phyloP scores from a whole-genome alignment of 768 basidiomycete species.

The Serendipita sp. region DNA sequence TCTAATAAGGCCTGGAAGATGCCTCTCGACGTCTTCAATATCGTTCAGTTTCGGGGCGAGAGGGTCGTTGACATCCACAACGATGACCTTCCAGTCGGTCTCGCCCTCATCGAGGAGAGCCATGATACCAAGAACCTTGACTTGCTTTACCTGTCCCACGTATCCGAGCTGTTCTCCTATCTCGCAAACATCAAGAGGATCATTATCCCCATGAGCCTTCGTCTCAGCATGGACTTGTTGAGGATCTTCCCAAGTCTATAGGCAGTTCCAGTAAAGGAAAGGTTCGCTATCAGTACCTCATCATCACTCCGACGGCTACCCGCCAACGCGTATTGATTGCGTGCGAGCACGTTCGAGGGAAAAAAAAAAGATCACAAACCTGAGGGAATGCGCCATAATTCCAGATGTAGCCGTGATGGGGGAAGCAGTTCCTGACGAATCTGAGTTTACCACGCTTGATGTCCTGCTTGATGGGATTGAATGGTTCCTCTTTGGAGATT shows the following conservation, averaged over 20 bases:
- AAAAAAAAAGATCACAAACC: conserved; percentile 30
- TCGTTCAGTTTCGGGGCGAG: conserved; percentile 95
- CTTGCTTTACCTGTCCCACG: conserved; percentile 95
- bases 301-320: not conserved
- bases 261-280: not conserved
- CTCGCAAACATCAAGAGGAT: conserved; percentile 98
- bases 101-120: conserved; percentile 98
- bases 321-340: too few species aligned
- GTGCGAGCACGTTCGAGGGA: not conserved
- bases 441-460: conserved; percentile 93
- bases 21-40: conserved; percentile 96
- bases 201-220: conserved; percentile 97
- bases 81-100: conserved; percentile 99
- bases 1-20: conserved; percentile 89
- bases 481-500: conserved; percentile 93
- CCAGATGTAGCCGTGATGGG: conserved; percentile 99
- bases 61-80: conserved; percentile 90
- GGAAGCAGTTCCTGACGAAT: conserved; percentile 99
- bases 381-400: conserved; percentile 99
- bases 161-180: conserved; percentile 98
- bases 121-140: conserved; percentile 99
- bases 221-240: conserved; percentile 77
- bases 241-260: conserved; percentile 97
- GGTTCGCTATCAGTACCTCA: not conserved
- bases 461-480: conserved; percentile 99